Percentiles rank a stretch among this genome's conserved stretches.
These are phyloP conservation scores for Aaosphaeria pasadenensis DNA, from an alignment of 2,329 filamentous ascomycete genomes.

Conservation along the genomic window DNA sequence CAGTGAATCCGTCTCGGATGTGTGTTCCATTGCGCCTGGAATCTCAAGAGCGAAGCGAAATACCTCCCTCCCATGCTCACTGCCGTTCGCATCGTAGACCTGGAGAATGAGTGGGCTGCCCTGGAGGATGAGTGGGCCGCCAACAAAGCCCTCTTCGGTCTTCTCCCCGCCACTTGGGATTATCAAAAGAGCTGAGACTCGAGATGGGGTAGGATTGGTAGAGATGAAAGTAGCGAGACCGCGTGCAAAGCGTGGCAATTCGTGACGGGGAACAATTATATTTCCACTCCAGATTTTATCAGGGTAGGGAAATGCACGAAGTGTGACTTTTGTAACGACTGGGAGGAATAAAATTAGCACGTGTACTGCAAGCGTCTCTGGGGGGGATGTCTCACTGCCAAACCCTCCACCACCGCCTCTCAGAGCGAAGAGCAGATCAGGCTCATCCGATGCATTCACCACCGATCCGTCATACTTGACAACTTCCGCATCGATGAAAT, in stretches of 20 bases:
- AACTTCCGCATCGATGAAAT: neutral
- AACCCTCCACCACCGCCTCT: conserved; percentile 9
- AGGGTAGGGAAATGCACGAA: neutral
- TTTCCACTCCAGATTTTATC: neutral
- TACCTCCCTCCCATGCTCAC: neutral
- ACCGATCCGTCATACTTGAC: neutral
- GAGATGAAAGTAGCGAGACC: neutral
- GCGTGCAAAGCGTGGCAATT: neutral
- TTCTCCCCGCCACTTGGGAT: too few relatives aligned
- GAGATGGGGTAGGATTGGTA: neutral
- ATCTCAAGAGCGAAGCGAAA: neutral
- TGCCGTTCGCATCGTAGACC: neutral
- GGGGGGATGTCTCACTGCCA: neutral
- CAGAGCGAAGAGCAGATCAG: conserved; percentile 25
- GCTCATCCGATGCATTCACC: neutral
- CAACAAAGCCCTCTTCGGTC: too few relatives aligned
- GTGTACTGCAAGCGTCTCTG: neutral
- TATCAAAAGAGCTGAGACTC: neutral
- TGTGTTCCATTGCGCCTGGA: neutral
- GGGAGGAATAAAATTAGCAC: neutral
- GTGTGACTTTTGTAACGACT: neutral
- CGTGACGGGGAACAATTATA: neutral
- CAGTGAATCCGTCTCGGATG: neutral
- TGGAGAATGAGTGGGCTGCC: neutral
- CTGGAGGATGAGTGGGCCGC: neutral